A percentile compares a stretch with the other conserved stretches of the same genome.
Conservation (phyloP, 768 basidiomycete genomes). For the Pholiota microspora region DNA sequence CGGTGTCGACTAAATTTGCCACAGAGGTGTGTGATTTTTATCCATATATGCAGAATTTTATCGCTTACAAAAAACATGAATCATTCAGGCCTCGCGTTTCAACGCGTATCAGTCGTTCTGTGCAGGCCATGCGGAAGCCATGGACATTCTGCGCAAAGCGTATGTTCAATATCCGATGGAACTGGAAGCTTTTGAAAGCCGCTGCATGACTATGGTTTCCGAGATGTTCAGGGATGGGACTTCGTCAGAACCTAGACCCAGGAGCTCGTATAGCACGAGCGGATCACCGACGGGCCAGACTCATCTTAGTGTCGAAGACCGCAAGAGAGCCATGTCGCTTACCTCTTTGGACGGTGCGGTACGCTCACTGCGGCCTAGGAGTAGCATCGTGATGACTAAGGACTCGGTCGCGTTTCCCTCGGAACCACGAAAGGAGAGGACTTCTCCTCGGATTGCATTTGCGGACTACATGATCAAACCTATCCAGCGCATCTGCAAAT, state of each 20-base stretch:
- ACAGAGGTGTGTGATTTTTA: slow-evolving; percentile 43
- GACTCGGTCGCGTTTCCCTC: slow-evolving; percentile 25
- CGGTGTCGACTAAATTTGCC: slow-evolving; percentile 55
- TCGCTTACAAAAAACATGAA: background rate
- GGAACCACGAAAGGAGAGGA: slow-evolving; percentile 26
- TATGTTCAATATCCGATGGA: slow-evolving; percentile 63
- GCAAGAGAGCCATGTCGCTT: slow-evolving; percentile 46
- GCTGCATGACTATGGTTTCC: slow-evolving; percentile 58
- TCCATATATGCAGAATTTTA: background rate
- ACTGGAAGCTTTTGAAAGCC: slow-evolving; percentile 84
- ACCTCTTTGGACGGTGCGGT: slow-evolving; percentile 49
- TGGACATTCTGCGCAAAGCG: slow-evolving; percentile 67
- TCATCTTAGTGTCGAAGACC: slow-evolving; percentile 21
- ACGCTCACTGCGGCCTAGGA: slow-evolving; percentile 34
- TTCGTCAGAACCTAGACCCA: slow-evolving; percentile 22
- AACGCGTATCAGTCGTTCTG: slow-evolving; percentile 85
- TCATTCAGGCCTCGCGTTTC: slow-evolving; percentile 65
- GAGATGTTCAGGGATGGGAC: slow-evolving; percentile 29
- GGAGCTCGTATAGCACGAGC: slow-evolving; percentile 17
- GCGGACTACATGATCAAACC: slow-evolving; percentile 95
- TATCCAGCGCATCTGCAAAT: slow-evolving; percentile 94
- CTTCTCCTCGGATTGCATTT: slow-evolving; percentile 51
- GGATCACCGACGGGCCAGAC: slow-evolving; percentile 14
- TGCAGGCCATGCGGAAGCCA: slow-evolving; percentile 79
- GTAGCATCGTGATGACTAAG: slow-evolving; percentile 30